A percentile compares a stretch with the other conserved stretches of the same genome.
Evolutionary conservation across 192 early-diverging fungal species (phyloP).

Genomic region (Podila verticillata): DNA sequence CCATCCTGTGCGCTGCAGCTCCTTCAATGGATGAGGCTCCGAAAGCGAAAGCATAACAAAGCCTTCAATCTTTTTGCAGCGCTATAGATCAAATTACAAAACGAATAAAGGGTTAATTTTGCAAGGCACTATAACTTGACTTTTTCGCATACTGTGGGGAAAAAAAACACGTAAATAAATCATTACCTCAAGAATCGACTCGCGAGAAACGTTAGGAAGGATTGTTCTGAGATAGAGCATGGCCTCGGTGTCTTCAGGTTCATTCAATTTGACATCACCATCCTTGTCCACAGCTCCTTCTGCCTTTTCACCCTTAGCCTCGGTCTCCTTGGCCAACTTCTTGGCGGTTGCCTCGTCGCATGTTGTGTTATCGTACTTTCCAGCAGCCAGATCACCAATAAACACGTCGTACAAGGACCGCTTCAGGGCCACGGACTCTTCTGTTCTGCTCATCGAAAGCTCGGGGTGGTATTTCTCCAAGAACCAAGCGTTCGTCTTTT

Average conservation of each 20-base stretch:
- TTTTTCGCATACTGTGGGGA: no score
- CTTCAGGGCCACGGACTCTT: conserved; percentile 65
- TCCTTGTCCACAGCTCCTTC: conserved; percentile 35
- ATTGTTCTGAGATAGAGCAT: conserved; percentile 36
- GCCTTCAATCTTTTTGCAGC: conserved; percentile 75
- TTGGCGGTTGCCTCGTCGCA: conserved; percentile 51
- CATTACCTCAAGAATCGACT: conserved; percentile 37
- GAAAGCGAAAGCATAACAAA: conserved; percentile 87
- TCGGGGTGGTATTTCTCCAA: conserved; percentile 90
- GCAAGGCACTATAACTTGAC: neutral
- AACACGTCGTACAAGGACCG: conserved; percentile 66
- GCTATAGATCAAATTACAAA: conserved; percentile 42
- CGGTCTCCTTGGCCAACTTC: conserved; percentile 19
- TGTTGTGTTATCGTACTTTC: conserved; percentile 69
- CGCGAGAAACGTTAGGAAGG: conserved; percentile 32
- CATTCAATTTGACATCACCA: conserved; percentile 15
- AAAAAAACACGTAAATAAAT: neutral
- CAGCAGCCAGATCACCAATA: conserved; percentile 70
- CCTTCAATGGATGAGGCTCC: conserved; percentile 85
- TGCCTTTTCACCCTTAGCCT: conserved; percentile 14
- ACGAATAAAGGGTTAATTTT: neutral
- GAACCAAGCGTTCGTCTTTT: conserved; percentile 93
- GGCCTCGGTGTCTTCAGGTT: neutral
- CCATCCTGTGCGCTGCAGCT: conserved; percentile 93
- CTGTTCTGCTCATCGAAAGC: conserved; percentile 61